Evolutionary conservation across 257 asterid genomes (phyloP).

Genomic region (Misopates orontium): DNA sequence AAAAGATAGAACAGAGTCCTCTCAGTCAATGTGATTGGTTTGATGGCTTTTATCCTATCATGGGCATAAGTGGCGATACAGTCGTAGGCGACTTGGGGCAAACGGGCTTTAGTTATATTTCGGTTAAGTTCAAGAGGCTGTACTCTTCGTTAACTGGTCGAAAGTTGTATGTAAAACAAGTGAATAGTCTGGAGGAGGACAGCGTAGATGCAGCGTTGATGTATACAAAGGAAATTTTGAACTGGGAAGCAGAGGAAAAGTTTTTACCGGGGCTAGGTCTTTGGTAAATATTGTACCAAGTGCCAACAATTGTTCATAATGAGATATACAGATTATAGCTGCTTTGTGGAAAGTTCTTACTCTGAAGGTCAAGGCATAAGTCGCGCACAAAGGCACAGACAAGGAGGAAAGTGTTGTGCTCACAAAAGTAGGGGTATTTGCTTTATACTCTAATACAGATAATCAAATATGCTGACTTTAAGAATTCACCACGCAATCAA

Average conservation of each 20-base stretch:
- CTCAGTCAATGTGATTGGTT: constrained; percentile 60
- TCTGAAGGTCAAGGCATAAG: too few species aligned
- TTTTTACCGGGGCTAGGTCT: too few species aligned
- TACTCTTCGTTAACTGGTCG: constrained; percentile 43
- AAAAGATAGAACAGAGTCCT: constrained; percentile 37
- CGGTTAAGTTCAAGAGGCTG: constrained; percentile 58
- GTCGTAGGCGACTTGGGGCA: constrained; percentile 34
- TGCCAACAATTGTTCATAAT: too few species aligned
- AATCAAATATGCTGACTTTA: too few species aligned
- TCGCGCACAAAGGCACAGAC: too few species aligned
- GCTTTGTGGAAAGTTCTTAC: not conserved
- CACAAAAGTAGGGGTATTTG: too few species aligned
- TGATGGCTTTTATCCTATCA: constrained; percentile 45
- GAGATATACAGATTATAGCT: not conserved
- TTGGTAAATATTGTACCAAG: too few species aligned
- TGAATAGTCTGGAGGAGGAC: constrained; percentile 44
- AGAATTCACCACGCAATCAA: too few species aligned
- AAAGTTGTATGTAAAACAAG: constrained; percentile 53
- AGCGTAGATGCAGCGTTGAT: constrained; percentile 57
- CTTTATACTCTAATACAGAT: too few species aligned
- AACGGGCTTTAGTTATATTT: constrained; percentile 47
- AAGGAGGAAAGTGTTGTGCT: too few species aligned
- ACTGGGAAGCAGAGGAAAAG: constrained; percentile 60
- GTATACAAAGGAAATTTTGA: constrained; percentile 53
- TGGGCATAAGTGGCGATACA: constrained; percentile 29